phyloP scores from a whole-genome alignment of 2,329 filamentous ascomycete genomes.

The Pleomassaria siparia region DNA sequence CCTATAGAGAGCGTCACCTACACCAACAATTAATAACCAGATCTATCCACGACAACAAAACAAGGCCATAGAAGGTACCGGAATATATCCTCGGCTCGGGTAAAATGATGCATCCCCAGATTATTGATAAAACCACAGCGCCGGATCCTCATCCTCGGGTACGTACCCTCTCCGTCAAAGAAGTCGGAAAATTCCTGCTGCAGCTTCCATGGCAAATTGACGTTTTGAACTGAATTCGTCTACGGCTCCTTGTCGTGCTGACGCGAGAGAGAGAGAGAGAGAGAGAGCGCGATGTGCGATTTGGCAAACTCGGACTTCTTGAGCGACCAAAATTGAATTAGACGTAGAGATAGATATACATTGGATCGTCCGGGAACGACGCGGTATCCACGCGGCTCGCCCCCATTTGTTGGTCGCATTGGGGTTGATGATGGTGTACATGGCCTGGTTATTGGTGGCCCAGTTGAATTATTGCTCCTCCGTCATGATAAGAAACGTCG shows the following conservation, averaged over 20 bases:
- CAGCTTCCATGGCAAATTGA: slow-evolving; percentile 43
- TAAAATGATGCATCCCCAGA: slow-evolving; percentile 52
- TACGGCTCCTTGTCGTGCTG: slow-evolving; percentile 52
- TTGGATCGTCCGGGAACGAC: slow-evolving; percentile 24
- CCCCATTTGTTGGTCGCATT: slow-evolving; percentile 53
- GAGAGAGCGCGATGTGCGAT: slow-evolving; percentile 45
- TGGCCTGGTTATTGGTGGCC: slow-evolving; percentile 48
- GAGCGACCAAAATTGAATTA: slow-evolving; percentile 40
- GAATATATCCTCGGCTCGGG: slow-evolving; percentile 14
- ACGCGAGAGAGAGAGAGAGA: no score
- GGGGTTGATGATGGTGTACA: slow-evolving; percentile 56
- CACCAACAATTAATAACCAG: background rate
- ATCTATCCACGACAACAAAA: background rate
- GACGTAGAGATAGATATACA: slow-evolving; percentile 41
- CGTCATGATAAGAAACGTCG: slow-evolving; percentile 32
- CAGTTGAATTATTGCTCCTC: slow-evolving; percentile 54
- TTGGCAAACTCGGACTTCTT: slow-evolving; percentile 40
- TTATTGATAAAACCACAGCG: slow-evolving; percentile 57
- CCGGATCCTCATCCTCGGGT: slow-evolving; percentile 45
- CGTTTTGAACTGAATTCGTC: slow-evolving; percentile 40
- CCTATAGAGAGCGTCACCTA: slow-evolving; percentile 13
- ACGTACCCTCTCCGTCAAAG: slow-evolving; percentile 50
- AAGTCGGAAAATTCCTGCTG: slow-evolving; percentile 55
- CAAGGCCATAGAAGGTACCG: no score
- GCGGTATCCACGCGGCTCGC: slow-evolving; percentile 56